Base-by-base conservation (phyloP, 352 stramenopile genomes). In the Phytophthora lateralis region DNA sequence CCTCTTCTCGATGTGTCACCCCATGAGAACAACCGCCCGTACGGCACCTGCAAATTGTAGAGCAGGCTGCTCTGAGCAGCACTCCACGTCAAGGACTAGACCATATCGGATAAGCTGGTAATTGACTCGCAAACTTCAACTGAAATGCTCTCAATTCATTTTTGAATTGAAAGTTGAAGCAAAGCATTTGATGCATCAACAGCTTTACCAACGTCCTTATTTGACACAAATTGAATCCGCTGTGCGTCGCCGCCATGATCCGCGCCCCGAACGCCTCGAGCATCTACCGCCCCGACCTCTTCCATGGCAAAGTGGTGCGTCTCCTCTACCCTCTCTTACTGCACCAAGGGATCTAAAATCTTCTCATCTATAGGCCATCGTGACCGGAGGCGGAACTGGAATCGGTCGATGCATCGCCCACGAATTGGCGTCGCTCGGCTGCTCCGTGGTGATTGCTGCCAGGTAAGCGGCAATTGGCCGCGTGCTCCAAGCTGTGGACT, bases 361-460 rank as follows among this genome's bases (percentile, higher is more conserved):
- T 49, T 30, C 5, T 37, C 2, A n/a, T 54, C 52, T 32, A 21
- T 47, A 89, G 77, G 86, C 85, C n/a, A 71, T 97, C 12, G 88
- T 97, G 26, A 97, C 89, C 5, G 89, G 89, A 11, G 89, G 89
- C 9, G 86, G 89, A 17, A 97, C 89, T 12, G 89, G 89, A 52
- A 96, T 97, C 47, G 89, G 89, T 37, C 86, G 85, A 29, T 90
- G 75, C 53, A 95, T 94, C 37, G 82, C 85, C 8, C 79, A 88
- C 58, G 86, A 96, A 32, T 77, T 97, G 20, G 80, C 83, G 24
- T 76, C 75, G 9, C 72, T 95, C 5, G 89, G 89, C 37, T 90
- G 80, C 43, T 72, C 76, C 2, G 89, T 97, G 29, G 80, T 96
- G 30, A 95, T 97, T 58, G 87, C 84, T 24, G 80, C 82, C 20